Conservation (phyloP, 305 asterid species). For the Fraxinus dipetala region DNA sequence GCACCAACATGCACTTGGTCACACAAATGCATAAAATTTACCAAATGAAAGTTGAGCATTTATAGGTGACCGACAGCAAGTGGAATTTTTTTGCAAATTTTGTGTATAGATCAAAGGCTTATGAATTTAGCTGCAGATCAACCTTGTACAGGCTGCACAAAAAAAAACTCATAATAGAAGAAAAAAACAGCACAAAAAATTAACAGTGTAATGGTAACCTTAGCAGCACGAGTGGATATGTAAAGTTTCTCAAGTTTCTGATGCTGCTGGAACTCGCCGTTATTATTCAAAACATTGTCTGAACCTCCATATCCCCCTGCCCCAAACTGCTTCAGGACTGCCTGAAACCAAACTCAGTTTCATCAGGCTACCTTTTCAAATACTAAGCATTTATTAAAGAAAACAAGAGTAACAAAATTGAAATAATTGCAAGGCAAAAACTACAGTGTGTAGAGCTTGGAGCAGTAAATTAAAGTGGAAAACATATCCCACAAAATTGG, state of each 20-base stretch:
- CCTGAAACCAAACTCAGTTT: slow-evolving; percentile 45
- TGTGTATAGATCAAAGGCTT: neutral
- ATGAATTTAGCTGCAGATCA: neutral
- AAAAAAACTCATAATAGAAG: neutral
- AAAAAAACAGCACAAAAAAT: neutral
- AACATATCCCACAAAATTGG: neutral
- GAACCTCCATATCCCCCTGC: slow-evolving; percentile 75
- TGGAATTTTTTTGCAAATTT: neutral
- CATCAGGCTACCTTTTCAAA: slow-evolving; percentile 6
- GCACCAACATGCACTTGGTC: neutral
- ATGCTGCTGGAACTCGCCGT: slow-evolving; percentile 86
- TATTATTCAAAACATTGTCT: slow-evolving; percentile 66
- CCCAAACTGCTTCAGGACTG: slow-evolving; percentile 92
- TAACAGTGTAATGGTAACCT: slow-evolving; percentile 41
- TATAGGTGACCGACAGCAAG: slow-evolving; percentile 8
- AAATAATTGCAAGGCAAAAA: slow-evolving; percentile 1
- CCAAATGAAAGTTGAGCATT: neutral
- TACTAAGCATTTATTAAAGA: slow-evolving; percentile 13
- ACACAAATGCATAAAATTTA: neutral
- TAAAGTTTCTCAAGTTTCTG: slow-evolving; percentile 94
- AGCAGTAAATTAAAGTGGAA: slow-evolving; percentile 1
- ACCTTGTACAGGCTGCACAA: neutral
- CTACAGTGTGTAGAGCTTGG: neutral
- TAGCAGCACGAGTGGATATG: slow-evolving; percentile 97
- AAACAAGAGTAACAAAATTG: neutral